These are phyloP conservation scores for Alternaria rosae DNA, from an alignment of 2,329 filamentous ascomycete species.

Conservation along the genomic window DNA sequence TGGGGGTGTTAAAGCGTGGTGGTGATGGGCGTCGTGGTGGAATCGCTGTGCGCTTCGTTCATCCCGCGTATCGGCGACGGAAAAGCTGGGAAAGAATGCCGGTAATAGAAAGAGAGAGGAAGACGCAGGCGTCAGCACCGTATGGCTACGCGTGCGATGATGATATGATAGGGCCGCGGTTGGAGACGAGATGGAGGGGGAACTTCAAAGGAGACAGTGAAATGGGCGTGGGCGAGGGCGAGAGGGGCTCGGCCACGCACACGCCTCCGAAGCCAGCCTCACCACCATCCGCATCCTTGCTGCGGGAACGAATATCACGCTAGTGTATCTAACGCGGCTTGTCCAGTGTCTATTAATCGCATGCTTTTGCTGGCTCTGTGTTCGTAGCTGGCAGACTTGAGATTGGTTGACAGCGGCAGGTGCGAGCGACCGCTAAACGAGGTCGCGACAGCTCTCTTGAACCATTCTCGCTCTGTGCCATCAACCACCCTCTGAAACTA, in stretches of 20 bases:
- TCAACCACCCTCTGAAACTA: neutral
- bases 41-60: slow-evolving; percentile 39
- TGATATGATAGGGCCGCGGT: slow-evolving; percentile 40
- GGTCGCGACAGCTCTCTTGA: too few species aligned
- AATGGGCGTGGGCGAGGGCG: slow-evolving; percentile 27
- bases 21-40: slow-evolving; percentile 28
- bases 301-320: slow-evolving; percentile 19
- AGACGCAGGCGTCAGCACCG: slow-evolving; percentile 13
- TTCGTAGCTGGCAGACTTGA: neutral
- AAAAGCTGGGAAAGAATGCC: slow-evolving; percentile 33
- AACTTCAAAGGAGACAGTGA: slow-evolving; percentile 19
- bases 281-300: slow-evolving; percentile 22
- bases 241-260: slow-evolving; percentile 20
- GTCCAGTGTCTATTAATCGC: slow-evolving; percentile 8
- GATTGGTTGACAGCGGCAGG: neutral
- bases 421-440: too few species aligned
- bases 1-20: slow-evolving; percentile 45
- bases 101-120: slow-evolving; percentile 17
- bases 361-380: neutral
- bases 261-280: slow-evolving; percentile 17
- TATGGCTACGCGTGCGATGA: slow-evolving; percentile 28
- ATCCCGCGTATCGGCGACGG: slow-evolving; percentile 33
- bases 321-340: slow-evolving; percentile 15
- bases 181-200: slow-evolving; percentile 31
- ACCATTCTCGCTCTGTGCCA: too few species aligned